Base-by-base conservation (phyloP, 2,329 filamentous ascomycete genomes). In the Bertia moriformis region DNA sequence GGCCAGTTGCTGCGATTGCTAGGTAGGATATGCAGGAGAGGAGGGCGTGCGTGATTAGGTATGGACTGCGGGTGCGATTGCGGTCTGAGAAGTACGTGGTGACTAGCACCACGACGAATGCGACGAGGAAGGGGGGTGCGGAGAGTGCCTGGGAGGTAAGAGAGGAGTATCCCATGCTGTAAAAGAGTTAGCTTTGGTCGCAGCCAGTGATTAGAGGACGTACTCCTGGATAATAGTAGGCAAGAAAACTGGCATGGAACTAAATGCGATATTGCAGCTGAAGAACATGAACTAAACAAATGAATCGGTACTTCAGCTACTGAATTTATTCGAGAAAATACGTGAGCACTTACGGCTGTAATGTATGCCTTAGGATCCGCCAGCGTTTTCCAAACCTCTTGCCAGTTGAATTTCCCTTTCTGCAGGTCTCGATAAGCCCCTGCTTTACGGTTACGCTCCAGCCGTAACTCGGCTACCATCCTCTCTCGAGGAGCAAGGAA, bases 221-320 rank as follows among this genome's bases (percentile, higher is more conserved):
- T 35, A 35, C 52, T 79, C 72, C 43, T 67, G 64, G 37, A 93
- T 69, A 44, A 93, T 85, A 18, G 82, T 86, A 24, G 86, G 86
- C 2, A 93, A 69, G 54, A 93, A 93, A 38, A 91, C 83, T 2
- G 87, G 87, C 53, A 93, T 76, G 17, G 83, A 89, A 51, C 78
- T 78, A 62, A 93, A 94, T 12, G 86, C 82, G 54, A 93, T 81
- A 58, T 94, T 93, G 51, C 82, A 78, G 56, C 80, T 75, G 63
- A 93, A 87, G 65, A 93, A 84, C 73, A 93, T 93, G 48, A 73
- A 32, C 89, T 65, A 61, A 84, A 89, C 41, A 73, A 46, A 77
- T 78, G 0, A 81, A 78, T 56, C 86, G 81, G 35, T 52, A 48
- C 19, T 85, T 58, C 2, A 73, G 71, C 43, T 69, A 62, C 4